Base-by-base conservation (phyloP, 352 stramenopile genomes). In the Phytophthora colocasiae region DNA sequence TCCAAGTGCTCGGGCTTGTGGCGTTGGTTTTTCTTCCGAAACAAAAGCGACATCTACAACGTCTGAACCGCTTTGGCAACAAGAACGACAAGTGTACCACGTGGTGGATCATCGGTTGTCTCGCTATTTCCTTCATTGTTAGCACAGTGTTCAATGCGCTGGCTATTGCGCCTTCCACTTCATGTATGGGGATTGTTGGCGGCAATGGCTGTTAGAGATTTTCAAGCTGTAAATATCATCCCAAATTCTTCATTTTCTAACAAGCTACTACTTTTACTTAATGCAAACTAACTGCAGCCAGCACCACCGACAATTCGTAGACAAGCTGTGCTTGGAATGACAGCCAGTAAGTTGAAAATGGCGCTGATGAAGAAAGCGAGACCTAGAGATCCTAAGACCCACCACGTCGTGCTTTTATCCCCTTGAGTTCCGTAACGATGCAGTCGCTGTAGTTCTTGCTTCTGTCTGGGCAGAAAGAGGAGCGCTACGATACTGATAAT, bases 41-140 rank as follows among this genome's bases (percentile, higher is more conserved):
- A 15, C 81, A 90, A 63, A 87, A 86, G 44, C 52, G 63, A 1
- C 57, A 80, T 31, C 41, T 89, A 1, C 77, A 86, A 45, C 66
- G 52, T 34, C 47, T 88, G 27, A 66, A 82, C 55, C 69, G 59
- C 2, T 74, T 56, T 17, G 69, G 69, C 15, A 59, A 60, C 29
- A 69, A 55, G n/a, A 27, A 63, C 44, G 49, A 67, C 17, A 63
- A 49, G 34, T 59, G 53, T 3, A 69, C 68, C 7, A 73, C 69
- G 8, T 69, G 68, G 68, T 75, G 74, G 71, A 78, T 75, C 12
- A 58, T 82, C 10, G 66, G 39, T 0, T 73, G 63, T 49, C 53
- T 84, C 8, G 26, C 58, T 11, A 22, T 70, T 31, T 69, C 73
- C 6, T 76, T 75, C 22, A 48, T 75, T 12, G 72, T 85, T 27